A percentile compares a stretch with the other conserved stretches of the same genome.
phyloP scores from a whole-genome alignment of 495 filamentous ascomycete genomes.

The Hypoxylon fuscum region DNA sequence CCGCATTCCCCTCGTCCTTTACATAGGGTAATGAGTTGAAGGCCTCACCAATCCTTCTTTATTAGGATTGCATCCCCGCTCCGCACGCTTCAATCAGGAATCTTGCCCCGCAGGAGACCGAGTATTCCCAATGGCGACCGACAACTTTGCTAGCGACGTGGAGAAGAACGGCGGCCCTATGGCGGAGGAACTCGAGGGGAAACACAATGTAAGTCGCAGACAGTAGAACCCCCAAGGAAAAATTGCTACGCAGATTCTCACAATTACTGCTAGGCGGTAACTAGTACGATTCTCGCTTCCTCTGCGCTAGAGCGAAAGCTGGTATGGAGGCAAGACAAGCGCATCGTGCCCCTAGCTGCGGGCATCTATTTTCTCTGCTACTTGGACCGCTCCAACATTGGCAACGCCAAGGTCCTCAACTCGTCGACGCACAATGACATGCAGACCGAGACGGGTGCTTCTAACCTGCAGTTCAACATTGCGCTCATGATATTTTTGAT shows the following conservation, averaged over 20 bases:
- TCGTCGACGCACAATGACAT: conserved; percentile 66
- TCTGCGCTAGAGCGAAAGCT: conserved; percentile 46
- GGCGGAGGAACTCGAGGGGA: conserved; percentile 35
- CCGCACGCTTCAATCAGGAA: conserved; percentile 2
- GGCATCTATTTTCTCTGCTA: conserved; percentile 72
- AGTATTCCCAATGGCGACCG: conserved; percentile 35
- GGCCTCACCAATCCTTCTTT: conserved; percentile 13
- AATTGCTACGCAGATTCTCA: conserved; percentile 7
- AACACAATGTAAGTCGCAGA: conserved; percentile 23
- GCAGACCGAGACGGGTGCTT: conserved; percentile 68
- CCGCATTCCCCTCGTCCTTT: conserved; percentile 6
- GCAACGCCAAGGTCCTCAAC: conserved; percentile 74
- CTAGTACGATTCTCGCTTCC: conserved; percentile 11
- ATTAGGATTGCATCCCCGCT: conserved; percentile 11
- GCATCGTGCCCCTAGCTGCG: conserved; percentile 67
- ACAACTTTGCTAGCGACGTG: conserved; percentile 33
- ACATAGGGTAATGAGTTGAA: conserved; percentile 3
- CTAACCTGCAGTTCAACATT: conserved; percentile 71
- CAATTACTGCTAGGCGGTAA: conserved; percentile 1
- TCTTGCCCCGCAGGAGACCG: conserved; percentile 3
- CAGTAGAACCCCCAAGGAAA: not conserved
- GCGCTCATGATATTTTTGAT: conserved; percentile 51
- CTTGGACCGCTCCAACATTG: conserved; percentile 74
- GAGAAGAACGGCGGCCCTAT: conserved; percentile 36
- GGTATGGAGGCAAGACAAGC: conserved; percentile 67